These are phyloP conservation scores for Avena eriantha DNA, from an alignment of 176 grass and related monocot genomes.

Conservation along the genomic window DNA sequence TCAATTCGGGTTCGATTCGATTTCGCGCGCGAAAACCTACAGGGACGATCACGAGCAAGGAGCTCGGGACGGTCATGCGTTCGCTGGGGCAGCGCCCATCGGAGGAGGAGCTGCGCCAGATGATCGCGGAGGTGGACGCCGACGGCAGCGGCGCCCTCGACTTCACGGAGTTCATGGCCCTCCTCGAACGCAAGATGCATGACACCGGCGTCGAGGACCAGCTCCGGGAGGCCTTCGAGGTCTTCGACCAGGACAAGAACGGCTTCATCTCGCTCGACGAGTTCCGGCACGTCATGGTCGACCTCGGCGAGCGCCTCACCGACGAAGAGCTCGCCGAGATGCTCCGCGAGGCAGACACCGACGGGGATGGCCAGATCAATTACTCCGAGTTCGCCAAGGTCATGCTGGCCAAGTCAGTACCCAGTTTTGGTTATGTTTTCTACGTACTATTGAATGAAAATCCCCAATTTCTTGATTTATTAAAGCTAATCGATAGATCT, in stretches of 20 bases:
- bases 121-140: slow-evolving; percentile 67
- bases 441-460: not conserved
- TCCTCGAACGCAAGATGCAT: slow-evolving; percentile 57
- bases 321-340: slow-evolving; percentile 71
- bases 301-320: slow-evolving; percentile 73
- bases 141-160: slow-evolving; percentile 58
- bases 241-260: slow-evolving; percentile 86
- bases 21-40: not conserved
- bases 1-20: not conserved
- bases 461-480: slow-evolving; percentile 1
- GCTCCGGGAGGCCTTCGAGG: slow-evolving; percentile 72
- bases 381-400: slow-evolving; percentile 86
- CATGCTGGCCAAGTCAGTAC: slow-evolving; percentile 83
- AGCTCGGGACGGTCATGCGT: slow-evolving; percentile 71
- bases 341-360: slow-evolving; percentile 73
- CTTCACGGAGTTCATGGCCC: slow-evolving; percentile 63
- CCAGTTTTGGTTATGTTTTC: not conserved
- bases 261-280: slow-evolving; percentile 79
- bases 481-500: not conserved
- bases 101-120: slow-evolving; percentile 62
- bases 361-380: slow-evolving; percentile 86
- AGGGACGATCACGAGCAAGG: slow-evolving; percentile 71
- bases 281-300: slow-evolving; percentile 73
- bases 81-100: slow-evolving; percentile 67
- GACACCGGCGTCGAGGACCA: slow-evolving; percentile 61